These are phyloP conservation scores for Eurotiales sp. DNA, from an alignment of 2,329 filamentous ascomycete genomes.

Conservation along the genomic window DNA sequence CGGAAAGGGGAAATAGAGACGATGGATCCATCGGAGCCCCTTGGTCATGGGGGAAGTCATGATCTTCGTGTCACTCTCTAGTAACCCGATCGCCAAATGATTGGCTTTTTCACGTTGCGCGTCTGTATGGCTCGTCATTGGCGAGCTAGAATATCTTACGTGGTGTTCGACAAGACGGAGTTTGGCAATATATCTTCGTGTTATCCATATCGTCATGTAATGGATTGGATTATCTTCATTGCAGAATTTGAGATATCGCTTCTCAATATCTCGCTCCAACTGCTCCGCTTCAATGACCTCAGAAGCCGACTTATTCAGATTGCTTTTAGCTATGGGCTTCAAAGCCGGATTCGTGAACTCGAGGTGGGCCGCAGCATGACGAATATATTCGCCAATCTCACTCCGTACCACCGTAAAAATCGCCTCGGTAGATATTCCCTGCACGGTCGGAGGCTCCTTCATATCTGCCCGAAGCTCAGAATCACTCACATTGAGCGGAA, in stretches of 20 bases:
- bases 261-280: constrained; percentile 43
- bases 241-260: constrained; percentile 44
- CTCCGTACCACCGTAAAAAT: constrained; percentile 44
- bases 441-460: constrained; percentile 11
- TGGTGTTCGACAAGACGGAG: constrained; percentile 50
- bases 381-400: constrained; percentile 40
- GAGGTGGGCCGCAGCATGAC: constrained; percentile 40
- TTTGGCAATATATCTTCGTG: constrained; percentile 47
- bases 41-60: constrained; percentile 40
- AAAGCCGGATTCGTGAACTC: constrained; percentile 44
- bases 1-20: constrained; percentile 47
- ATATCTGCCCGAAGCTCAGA: constrained; percentile 13
- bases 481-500: constrained; percentile 33
- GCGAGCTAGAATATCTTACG: constrained; percentile 22
- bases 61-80: constrained; percentile 47
- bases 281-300: constrained; percentile 27
- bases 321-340: constrained; percentile 21
- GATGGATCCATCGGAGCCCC: constrained; percentile 41
- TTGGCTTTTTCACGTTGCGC: neutral
- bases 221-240: constrained; percentile 42
- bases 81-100: constrained; percentile 32
- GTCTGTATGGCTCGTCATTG: constrained; percentile 4
- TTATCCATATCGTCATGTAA: constrained; percentile 47
- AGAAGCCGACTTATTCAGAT: constrained; percentile 14
- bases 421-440: constrained; percentile 35